Evolutionary conservation across 805 yeast genomes (phyloP).

Genomic region (Candida schatavii): DNA sequence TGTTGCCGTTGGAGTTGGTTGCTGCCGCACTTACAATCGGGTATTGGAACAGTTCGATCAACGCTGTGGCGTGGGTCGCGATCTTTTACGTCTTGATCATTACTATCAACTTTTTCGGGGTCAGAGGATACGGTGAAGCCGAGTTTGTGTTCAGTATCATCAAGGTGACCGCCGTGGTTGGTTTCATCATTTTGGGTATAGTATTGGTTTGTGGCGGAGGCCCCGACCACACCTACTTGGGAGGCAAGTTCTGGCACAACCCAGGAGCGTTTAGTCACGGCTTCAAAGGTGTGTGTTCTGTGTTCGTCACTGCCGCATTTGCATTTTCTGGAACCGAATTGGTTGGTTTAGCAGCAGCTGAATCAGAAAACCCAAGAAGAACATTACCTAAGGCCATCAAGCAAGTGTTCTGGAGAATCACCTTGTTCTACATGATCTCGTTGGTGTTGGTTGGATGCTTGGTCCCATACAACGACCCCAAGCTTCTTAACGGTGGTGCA

Average conservation of each 20-base stretch:
- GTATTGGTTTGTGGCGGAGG: slow-evolving; percentile 45
- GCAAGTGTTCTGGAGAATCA: slow-evolving; percentile 43
- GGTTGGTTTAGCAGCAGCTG: slow-evolving; percentile 41
- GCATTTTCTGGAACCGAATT: slow-evolving; percentile 41
- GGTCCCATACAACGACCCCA: slow-evolving; percentile 46
- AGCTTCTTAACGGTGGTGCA: slow-evolving; percentile 37
- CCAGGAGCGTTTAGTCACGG: slow-evolving; percentile 57
- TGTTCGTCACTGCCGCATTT: slow-evolving; percentile 41
- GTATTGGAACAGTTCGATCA: slow-evolving; percentile 51
- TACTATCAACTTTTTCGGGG: slow-evolving; percentile 47
- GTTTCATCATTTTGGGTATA: slow-evolving; percentile 52
- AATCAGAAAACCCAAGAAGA: slow-evolving; percentile 35
- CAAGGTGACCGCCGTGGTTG: slow-evolving; percentile 59
- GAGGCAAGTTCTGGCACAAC: slow-evolving; percentile 48
- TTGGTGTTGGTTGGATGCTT: slow-evolving; percentile 47
- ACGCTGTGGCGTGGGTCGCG: slow-evolving; percentile 61
- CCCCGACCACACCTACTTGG: slow-evolving; percentile 47
- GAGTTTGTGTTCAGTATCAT: slow-evolving; percentile 63
- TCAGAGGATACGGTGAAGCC: slow-evolving; percentile 58
- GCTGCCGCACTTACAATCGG: slow-evolving; percentile 57
- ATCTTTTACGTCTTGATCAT: slow-evolving; percentile 48
- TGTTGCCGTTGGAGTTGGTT: slow-evolving; percentile 58
- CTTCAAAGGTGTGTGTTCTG: slow-evolving; percentile 39
- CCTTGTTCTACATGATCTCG: slow-evolving; percentile 43
- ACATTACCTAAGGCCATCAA: slow-evolving; percentile 40